Evolutionary conservation across 2,329 filamentous ascomycete species (phyloP), one percentile per base, ranked within the genome.

Genomic region (Hypomyces perniciosus): DNA sequence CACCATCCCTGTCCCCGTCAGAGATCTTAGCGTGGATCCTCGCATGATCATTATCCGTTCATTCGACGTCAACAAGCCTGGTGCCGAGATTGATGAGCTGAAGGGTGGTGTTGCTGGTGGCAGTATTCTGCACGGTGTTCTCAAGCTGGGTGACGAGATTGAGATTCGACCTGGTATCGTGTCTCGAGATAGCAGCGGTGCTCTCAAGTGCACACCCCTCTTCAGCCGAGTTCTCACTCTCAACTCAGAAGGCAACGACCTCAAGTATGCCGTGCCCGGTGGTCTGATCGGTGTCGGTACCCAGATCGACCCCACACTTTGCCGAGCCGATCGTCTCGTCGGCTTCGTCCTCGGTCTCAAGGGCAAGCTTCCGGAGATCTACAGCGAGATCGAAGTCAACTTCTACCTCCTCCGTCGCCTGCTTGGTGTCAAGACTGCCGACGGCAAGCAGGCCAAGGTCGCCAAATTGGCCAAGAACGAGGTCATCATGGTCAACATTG

Each of bases 31-130:
- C 60, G 83, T 87, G 62, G 88, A 92, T 59, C 93, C 93, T 40
- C 91, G 96, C 74, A 96, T 99, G 90, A 99, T 99, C 65, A 86
- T 99, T 67, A 99, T 99, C 70, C 90, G 93, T 71, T 97, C 92
- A 2, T 99, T 99, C 71, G 93, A 99, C 67, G 95, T 99, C 66
- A 99, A 99, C 84, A 99, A 99, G 81, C 93, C 93, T 39, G 93
- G 93, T 81, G 91, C 93, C 39, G 93, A 96, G 73, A 97, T 99
- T 59, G 92, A 97, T 54, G 93, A 99, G 62, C 80, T 99, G 56
- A 96, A 97, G 81, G 93, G 93, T 67, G 93, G 93, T 82, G 93
- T 99, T 69, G 93, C 93, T 61, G 93, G 93, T 84, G 93, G 93
- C 60, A 90, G 84, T 72, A 97, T 99, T 67, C 76, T 99, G 60